Base-by-base conservation (phyloP, 805 yeast genomes). In the Crinitomyces ghanaensis region DNA sequence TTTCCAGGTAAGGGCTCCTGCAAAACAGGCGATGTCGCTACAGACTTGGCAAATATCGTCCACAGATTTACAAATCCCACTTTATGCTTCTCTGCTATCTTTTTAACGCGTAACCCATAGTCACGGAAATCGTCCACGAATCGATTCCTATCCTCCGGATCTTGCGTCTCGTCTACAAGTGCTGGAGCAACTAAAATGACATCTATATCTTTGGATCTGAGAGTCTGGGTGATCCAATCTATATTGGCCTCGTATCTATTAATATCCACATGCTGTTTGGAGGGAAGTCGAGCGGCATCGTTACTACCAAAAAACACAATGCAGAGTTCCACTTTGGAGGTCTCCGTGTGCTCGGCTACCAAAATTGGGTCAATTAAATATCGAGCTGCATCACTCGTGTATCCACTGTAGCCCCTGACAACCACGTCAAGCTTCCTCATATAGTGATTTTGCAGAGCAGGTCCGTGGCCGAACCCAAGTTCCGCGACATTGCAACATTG, bases 271-370 rank as follows among this genome's bases (percentile, higher is more conserved):
- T 57, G 56, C 42, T 68, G 73, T 3, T 50, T 46, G 8, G 34
- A 33, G 4, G 66, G 66, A 1, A 50, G 60, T 6, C 57, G 42
- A 3, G 69, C 64, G 0, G 78, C 65, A 52, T 85, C 96, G 49
- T 85, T 85, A 9, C 94, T 70, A 3, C 95, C 95, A 45, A 82
- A 73, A 50, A 79, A 84, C 2, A 84, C 57, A 7, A 74, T 70
- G 38, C 73, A 61, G 26, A 41, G 26, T 35, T 37, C 38, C 32
- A 72, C 57, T 37, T 54, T 50, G 24, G 55, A 50, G 3, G 40
- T 43, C 4, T 45, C 57, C 1, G 53, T 61, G 30, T 68, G 55
- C 40, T 74, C 81, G 3, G 54, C 46, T 15, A 65, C 59, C 21
- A 83, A 53, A 8, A 77, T 57, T 26, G 61, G 55, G n/a, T 70